Percentiles rank a stretch among this genome's conserved stretches.
These are phyloP conservation scores for Russula earlei DNA, from an alignment of 768 basidiomycete species.

Conservation along the genomic window DNA sequence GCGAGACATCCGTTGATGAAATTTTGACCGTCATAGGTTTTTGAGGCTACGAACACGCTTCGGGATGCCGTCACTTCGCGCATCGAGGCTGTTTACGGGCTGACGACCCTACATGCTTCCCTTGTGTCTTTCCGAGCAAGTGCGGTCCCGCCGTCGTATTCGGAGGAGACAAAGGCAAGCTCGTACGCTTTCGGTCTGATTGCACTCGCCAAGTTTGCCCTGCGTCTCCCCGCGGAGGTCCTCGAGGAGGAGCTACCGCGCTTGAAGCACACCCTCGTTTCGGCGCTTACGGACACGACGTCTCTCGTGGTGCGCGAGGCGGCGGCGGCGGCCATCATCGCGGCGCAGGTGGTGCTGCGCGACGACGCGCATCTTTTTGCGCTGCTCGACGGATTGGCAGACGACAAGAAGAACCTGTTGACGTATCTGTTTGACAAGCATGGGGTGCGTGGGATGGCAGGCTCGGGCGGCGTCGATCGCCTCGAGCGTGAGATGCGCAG, in stretches of 20 bases:
- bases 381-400: constrained; percentile 72
- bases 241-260: constrained; percentile 83
- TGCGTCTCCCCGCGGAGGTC: constrained; percentile 73
- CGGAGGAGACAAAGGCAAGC: constrained; percentile 47
- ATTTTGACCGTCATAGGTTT: constrained; percentile 39
- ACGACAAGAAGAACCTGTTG: constrained; percentile 83
- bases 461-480: constrained; percentile 41
- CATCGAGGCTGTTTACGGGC: constrained; percentile 75
- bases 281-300: constrained; percentile 61
- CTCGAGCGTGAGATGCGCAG: constrained; percentile 75
- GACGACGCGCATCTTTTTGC: constrained; percentile 80
- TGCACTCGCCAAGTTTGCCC: constrained; percentile 72
- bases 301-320: constrained; percentile 79
- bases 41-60: constrained; percentile 75
- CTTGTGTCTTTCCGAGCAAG: constrained; percentile 55
- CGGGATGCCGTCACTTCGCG: constrained; percentile 63
- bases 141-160: constrained; percentile 34
- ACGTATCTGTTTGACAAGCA: constrained; percentile 89
- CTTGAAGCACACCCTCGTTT: constrained; percentile 57
- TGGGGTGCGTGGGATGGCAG: constrained; percentile 43
- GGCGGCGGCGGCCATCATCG: constrained; percentile 72
- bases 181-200: constrained; percentile 79
- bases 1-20: neutral
- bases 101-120: constrained; percentile 73
- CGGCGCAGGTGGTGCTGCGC: constrained; percentile 71